Conservation (phyloP, 169 alveolate genomes). For the Eimeria praecox region DNA sequence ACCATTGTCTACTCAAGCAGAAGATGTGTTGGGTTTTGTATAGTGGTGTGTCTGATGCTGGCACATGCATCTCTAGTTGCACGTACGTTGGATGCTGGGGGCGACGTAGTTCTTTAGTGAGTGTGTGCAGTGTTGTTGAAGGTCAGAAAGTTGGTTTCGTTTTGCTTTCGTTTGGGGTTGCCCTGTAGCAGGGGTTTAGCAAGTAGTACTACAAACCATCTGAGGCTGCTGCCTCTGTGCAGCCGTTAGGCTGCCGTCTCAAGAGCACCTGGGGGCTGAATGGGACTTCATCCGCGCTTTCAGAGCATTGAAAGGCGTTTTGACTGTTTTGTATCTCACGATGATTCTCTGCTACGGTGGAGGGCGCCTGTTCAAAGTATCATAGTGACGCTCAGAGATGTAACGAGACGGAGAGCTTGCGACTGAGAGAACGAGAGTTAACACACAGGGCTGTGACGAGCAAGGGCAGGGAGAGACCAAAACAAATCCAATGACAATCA, state of each 20-base stretch:
- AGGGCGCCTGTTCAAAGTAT: not conserved
- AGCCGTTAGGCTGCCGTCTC: not conserved
- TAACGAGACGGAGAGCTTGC: no score
- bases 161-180: not conserved
- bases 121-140: not conserved
- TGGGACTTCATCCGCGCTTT: not conserved
- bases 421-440: no score
- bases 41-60: not conserved
- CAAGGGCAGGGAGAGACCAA: no score
- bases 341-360: not conserved
- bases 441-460: no score
- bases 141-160: no score
- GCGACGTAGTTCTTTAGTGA: not conserved
- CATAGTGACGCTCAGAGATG: not conserved
- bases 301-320: not conserved
- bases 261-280: not conserved
- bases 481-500: no score
- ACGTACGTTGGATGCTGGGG: not conserved
- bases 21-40: not conserved
- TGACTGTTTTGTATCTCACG: not conserved
- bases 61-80: not conserved
- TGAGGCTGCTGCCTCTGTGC: not conserved
- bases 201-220: not conserved
- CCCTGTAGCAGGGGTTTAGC: not conserved
- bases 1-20: not conserved